Evolutionary conservation across 768 basidiomycete species (phyloP).

Genomic region (Kwoniella mangroviensis): DNA sequence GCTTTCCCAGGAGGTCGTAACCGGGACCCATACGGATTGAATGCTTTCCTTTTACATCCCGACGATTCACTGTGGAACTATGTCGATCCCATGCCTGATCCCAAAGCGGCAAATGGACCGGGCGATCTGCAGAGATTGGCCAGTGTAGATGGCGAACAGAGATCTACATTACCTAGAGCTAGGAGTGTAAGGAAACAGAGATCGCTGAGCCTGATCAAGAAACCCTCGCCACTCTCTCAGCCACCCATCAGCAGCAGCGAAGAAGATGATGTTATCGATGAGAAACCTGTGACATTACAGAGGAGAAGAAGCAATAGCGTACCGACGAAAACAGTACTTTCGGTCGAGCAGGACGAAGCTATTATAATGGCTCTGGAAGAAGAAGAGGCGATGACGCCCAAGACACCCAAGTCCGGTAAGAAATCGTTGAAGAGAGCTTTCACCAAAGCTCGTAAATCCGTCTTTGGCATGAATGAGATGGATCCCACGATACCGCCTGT

Average conservation of each 20-base stretch:
- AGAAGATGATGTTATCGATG: slow-evolving; percentile 3
- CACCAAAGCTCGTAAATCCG: slow-evolving; percentile 18
- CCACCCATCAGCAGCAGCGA: slow-evolving; percentile 18
- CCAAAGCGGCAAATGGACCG: not conserved
- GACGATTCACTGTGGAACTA: slow-evolving; percentile 41
- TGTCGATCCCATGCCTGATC: slow-evolving; percentile 30
- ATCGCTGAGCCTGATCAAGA: slow-evolving; percentile 24
- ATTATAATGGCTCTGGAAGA: slow-evolving; percentile 9
- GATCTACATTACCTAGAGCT: slow-evolving; percentile 5
- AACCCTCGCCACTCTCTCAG: slow-evolving; percentile 31
- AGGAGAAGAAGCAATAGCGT: slow-evolving; percentile 20
- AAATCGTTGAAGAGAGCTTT: slow-evolving; percentile 22
- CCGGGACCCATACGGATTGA: slow-evolving; percentile 48
- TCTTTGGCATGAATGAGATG: slow-evolving; percentile 8
- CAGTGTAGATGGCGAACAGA: slow-evolving; percentile 2
- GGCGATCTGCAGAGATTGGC: not conserved
- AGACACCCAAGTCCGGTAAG: slow-evolving; percentile 21
- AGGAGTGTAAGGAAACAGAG: slow-evolving; percentile 20
- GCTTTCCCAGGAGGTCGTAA: slow-evolving; percentile 32
- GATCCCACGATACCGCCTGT: slow-evolving; percentile 5
- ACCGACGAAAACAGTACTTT: slow-evolving; percentile 4
- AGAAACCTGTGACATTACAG: slow-evolving; percentile 3
- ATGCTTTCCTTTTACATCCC: slow-evolving; percentile 51
- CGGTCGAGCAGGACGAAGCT: slow-evolving; percentile 16
- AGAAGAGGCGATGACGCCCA: slow-evolving; percentile 5